A percentile compares a stretch with the other conserved stretches of the same genome.
Evolutionary conservation across 495 filamentous ascomycete genomes (phyloP).

Genomic region (Aspergillus conjunctus): DNA sequence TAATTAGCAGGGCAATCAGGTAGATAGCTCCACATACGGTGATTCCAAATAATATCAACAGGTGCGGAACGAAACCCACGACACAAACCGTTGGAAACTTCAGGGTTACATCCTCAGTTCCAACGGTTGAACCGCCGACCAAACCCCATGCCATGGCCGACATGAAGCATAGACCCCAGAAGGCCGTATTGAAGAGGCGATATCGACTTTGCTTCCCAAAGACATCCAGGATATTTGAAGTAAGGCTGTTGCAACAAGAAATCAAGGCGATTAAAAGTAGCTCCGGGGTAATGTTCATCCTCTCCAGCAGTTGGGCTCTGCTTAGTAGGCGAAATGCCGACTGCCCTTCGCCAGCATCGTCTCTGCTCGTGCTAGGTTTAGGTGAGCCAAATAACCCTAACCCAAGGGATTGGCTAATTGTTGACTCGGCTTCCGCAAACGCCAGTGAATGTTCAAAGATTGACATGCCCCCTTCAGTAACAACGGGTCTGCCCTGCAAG

Average conservation of each 20-base stretch:
- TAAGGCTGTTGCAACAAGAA: slow-evolving; percentile 87
- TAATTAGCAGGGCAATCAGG: slow-evolving; percentile 69
- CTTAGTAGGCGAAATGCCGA: slow-evolving; percentile 43
- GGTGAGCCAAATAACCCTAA: slow-evolving; percentile 63
- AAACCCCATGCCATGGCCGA: slow-evolving; percentile 72
- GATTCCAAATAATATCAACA: slow-evolving; percentile 81
- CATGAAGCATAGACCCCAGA: slow-evolving; percentile 93
- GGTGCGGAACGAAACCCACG: slow-evolving; percentile 90
- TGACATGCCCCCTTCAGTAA: slow-evolving; percentile 92
- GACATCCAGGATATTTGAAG: slow-evolving; percentile 78
- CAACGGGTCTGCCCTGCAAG: slow-evolving; percentile 77
- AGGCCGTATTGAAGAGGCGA: slow-evolving; percentile 78
- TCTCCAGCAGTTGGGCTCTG: slow-evolving; percentile 50
- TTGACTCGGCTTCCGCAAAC: slow-evolving; percentile 92
- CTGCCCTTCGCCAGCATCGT: slow-evolving; percentile 24
- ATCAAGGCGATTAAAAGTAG: slow-evolving; percentile 83
- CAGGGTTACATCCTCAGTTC: slow-evolving; percentile 54
- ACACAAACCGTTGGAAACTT: slow-evolving; percentile 93
- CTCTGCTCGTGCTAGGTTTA: slow-evolving; percentile 38
- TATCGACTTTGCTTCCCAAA: slow-evolving; percentile 75
- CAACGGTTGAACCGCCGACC: slow-evolving; percentile 54
- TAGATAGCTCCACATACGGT: slow-evolving; percentile 74
- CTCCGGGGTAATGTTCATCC: slow-evolving; percentile 84
- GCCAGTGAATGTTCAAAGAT: slow-evolving; percentile 95
- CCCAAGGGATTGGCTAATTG: slow-evolving; percentile 73